These are phyloP conservation scores for Ceratobasidium papillatum DNA, from an alignment of 1,284 basidiomycete species.

Conservation along the genomic window DNA sequence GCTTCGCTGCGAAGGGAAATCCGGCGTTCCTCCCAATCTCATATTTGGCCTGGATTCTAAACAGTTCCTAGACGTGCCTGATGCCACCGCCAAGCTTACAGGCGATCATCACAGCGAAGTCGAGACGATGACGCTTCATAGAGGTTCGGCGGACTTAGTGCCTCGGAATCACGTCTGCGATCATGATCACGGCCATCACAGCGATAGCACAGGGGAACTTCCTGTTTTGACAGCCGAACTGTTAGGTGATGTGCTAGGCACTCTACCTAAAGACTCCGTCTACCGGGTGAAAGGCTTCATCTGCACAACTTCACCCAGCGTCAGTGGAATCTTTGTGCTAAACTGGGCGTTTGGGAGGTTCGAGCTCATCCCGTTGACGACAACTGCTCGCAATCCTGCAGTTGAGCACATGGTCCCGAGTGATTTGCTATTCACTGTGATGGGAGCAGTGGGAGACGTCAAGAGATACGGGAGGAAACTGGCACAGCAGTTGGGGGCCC, in stretches of 20 bases:
- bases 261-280: conserved; percentile 70
- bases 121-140: conserved; percentile 73
- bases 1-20: conserved; percentile 70
- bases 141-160: conserved; percentile 52
- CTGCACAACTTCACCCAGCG: conserved; percentile 49
- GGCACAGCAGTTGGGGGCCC: conserved; percentile 61
- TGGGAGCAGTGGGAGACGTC: conserved; percentile 88
- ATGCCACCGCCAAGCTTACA: conserved; percentile 41
- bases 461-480: conserved; percentile 65
- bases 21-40: conserved; percentile 74
- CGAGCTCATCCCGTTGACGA: conserved; percentile 64
- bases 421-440: conserved; percentile 73
- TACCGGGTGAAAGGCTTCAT: conserved; percentile 88
- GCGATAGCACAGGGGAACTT: background rate
- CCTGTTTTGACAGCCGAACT: conserved; percentile 49
- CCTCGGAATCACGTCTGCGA: conserved; percentile 50
- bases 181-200: conserved; percentile 44
- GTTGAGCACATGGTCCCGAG: conserved; percentile 44
- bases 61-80: conserved; percentile 62
- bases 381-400: conserved; percentile 14
- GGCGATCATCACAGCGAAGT: conserved; percentile 78
- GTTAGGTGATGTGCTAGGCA: conserved; percentile 57
- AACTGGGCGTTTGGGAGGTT: conserved; percentile 93
- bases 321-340: conserved; percentile 62
- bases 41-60: conserved; percentile 87